Conservation (phyloP, 2,329 filamentous ascomycete species). For the Venturia effusa region DNA sequence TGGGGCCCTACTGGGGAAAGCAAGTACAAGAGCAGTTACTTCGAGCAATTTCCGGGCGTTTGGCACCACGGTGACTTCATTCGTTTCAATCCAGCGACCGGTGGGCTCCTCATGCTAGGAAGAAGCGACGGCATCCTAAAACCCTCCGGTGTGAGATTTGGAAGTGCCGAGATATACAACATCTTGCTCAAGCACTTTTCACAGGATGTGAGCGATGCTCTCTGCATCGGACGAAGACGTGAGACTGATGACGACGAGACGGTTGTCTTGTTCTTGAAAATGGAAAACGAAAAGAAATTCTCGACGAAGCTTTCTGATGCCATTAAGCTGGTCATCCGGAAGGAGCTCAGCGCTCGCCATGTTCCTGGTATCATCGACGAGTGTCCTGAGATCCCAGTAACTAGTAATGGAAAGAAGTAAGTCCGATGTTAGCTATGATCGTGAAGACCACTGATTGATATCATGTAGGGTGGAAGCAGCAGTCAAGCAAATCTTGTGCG, state of each 20-base stretch:
- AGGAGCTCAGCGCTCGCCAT: conserved; percentile 77
- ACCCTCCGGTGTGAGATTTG: conserved; percentile 82
- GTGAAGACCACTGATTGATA: conserved; percentile 8
- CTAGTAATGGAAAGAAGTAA: conserved; percentile 90
- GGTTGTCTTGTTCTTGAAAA: conserved; percentile 79
- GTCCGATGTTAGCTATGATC: conserved; percentile 18
- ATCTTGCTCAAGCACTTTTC: conserved; percentile 77
- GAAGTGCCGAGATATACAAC: conserved; percentile 93
- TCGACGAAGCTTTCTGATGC: conserved; percentile 46
- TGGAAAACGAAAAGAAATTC: conserved; percentile 49
- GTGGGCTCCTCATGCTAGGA: conserved; percentile 81
- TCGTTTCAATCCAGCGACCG: conserved; percentile 55
- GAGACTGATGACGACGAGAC: conserved; percentile 69
- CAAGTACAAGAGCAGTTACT: conserved; percentile 81
- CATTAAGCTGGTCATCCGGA: conserved; percentile 60
- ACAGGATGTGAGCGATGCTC: conserved; percentile 66
- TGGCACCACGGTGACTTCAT: conserved; percentile 98
- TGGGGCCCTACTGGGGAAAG: conserved; percentile 61
- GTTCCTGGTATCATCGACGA: conserved; percentile 76
- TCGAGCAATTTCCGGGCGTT: conserved; percentile 64
- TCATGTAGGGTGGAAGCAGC: conserved; percentile 69
- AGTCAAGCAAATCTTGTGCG: conserved; percentile 91
- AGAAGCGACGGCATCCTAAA: conserved; percentile 89
- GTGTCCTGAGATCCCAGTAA: conserved; percentile 80
- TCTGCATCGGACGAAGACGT: conserved; percentile 72